phyloP scores from a whole-genome alignment of 2,329 filamentous ascomycete species.

The Dactylellina drechsleri region DNA sequence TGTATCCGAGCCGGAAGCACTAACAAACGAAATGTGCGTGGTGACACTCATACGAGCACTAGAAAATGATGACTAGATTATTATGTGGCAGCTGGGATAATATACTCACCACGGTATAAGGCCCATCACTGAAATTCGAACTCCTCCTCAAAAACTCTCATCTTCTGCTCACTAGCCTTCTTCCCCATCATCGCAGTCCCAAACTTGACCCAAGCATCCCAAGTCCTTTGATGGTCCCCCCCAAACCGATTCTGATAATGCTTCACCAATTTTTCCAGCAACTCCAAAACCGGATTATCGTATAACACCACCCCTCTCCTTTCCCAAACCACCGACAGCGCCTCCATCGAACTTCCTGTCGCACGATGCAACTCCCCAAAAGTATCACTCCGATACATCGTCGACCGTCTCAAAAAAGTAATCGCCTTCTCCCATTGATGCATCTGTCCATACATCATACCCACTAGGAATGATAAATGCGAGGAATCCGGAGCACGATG shows the following conservation, averaged over 20 bases:
- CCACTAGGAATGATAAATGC: conserved; percentile 39
- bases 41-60: too few relatives aligned
- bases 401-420: conserved; percentile 38
- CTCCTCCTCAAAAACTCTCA: conserved; percentile 24
- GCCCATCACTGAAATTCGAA: too few relatives aligned
- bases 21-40: too few relatives aligned
- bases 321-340: conserved; percentile 36
- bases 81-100: too few relatives aligned
- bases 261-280: conserved; percentile 39
- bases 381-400: conserved; percentile 40
- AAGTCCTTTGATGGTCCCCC: conserved; percentile 43
- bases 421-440: conserved; percentile 49
- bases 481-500: conserved; percentile 44
- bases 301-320: conserved; percentile 35
- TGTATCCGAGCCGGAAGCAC: too few relatives aligned
- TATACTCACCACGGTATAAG: too few relatives aligned
- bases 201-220: conserved; percentile 50
- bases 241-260: conserved; percentile 51
- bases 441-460: conserved; percentile 42
- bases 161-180: conserved; percentile 23
- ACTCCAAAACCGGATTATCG: conserved; percentile 39
- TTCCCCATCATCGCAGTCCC: conserved; percentile 39
- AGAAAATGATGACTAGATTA: too few relatives aligned
- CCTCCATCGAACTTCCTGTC: conserved; percentile 50
- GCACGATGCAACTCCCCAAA: conserved; percentile 46